These are phyloP conservation scores for Cryptosporidium muris DNA, from an alignment of 169 alveolate species.

Conservation along the genomic window DNA sequence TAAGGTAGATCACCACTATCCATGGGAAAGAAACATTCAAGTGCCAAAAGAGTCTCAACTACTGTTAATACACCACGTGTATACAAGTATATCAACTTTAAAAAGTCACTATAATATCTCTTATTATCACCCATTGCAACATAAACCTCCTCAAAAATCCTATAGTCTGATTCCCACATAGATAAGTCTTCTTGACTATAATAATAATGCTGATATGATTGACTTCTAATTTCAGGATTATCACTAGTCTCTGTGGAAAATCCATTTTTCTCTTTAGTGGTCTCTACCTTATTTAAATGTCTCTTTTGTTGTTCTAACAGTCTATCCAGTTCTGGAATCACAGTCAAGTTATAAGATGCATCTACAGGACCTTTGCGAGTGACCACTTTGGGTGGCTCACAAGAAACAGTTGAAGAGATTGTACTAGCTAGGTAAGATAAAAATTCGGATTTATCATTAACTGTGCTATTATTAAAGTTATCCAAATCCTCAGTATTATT, in stretches of 20 bases:
- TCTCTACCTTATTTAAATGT: not conserved
- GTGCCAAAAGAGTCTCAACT: constrained; percentile 59
- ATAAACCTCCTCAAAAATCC: constrained; percentile 66
- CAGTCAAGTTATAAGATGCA: constrained; percentile 40
- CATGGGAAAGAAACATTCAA: constrained; percentile 69
- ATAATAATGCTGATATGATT: constrained; percentile 3
- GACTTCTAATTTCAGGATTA: not conserved
- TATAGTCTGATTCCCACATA: constrained; percentile 67
- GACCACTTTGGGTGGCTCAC: constrained; percentile 67
- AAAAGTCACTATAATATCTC: constrained; percentile 46
- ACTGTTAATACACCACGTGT: constrained; percentile 70
- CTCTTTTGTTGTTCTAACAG: constrained; percentile 55
- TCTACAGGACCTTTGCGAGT: constrained; percentile 34
- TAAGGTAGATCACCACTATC: constrained; percentile 71
- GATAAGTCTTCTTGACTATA: constrained; percentile 65
- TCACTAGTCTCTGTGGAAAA: not conserved
- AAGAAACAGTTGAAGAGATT: constrained; percentile 19
- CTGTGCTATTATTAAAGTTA: not conserved
- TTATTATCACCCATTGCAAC: constrained; percentile 61
- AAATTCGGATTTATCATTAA: constrained; percentile 42
- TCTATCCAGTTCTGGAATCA: constrained; percentile 48
- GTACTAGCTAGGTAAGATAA: constrained; percentile 60
- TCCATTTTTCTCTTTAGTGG: not conserved
- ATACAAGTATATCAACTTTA: constrained; percentile 43
- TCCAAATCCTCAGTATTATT: not conserved